These are phyloP conservation scores for Trametes punicea DNA, from an alignment of 768 basidiomycete species.

Conservation along the genomic window DNA sequence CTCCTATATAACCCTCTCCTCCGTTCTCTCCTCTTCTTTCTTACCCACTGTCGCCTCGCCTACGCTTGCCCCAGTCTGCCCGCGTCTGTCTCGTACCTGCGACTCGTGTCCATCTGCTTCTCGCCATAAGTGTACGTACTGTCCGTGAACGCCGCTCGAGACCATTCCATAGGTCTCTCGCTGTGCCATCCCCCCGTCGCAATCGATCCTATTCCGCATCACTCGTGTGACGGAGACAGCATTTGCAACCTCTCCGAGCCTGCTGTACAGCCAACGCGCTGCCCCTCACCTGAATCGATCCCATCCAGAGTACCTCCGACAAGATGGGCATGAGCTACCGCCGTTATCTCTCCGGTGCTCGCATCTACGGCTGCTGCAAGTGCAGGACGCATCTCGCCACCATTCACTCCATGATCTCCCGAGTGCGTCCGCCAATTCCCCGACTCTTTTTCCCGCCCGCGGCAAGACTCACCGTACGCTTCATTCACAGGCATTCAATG, in stretches of 20 bases:
- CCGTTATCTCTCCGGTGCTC: conserved; percentile 78
- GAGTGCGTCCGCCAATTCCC: conserved; percentile 46
- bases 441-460: not conserved
- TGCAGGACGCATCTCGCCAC: conserved; percentile 93
- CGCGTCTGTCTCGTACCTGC: not conserved
- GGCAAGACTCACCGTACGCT: conserved; percentile 2
- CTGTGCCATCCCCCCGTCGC: not conserved
- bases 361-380: conserved; percentile 83
- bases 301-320: not conserved
- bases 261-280: not conserved
- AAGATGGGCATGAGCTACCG: conserved; percentile 89
- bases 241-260: not conserved
- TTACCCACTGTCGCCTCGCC: conserved; percentile 6
- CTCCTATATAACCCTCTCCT: conserved; percentile 14
- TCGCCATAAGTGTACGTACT: conserved; percentile 7
- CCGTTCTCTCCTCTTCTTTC: conserved; percentile 16
- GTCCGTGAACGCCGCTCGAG: not conserved
- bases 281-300: not conserved
- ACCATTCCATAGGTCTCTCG: conserved; percentile 1
- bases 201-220: not conserved
- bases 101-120: not conserved
- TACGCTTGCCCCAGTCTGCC: not conserved
- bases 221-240: not conserved
- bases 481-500: conserved; percentile 80
- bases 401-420: conserved; percentile 85